A percentile compares a stretch with the other conserved stretches of the same genome.
phyloP scores from a whole-genome alignment of 768 basidiomycete species.

The Tulasnella sp. region DNA sequence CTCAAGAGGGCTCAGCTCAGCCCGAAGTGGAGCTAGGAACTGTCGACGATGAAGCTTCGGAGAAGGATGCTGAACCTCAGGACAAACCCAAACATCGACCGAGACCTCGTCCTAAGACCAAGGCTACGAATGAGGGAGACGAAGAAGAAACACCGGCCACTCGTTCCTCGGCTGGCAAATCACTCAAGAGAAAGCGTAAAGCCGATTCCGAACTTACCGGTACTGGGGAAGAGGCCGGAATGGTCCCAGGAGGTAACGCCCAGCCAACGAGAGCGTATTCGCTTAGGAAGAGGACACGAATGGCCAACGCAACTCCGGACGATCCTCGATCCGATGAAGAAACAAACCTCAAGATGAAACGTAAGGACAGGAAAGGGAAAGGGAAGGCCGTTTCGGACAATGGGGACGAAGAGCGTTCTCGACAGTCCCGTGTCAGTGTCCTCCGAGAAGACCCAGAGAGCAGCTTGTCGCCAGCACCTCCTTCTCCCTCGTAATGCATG shows the following conservation, averaged over 20 bases:
- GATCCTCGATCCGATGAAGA: neutral
- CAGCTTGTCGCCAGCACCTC: neutral
- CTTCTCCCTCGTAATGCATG: neutral
- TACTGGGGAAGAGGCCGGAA: too few relatives aligned
- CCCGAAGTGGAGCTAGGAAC: neutral
- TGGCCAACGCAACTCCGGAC: neutral
- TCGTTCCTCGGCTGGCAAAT: neutral
- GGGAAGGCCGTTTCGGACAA: neutral
- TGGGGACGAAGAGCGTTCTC: neutral
- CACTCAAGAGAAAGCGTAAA: neutral
- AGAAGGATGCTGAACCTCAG: neutral
- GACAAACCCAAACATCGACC: neutral
- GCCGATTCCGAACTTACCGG: neutral
- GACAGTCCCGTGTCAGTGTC: neutral
- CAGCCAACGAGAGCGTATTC: neutral
- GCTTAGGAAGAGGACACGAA: neutral
- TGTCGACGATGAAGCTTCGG: neutral
- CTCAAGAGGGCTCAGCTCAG: neutral
- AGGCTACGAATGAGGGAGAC: neutral
- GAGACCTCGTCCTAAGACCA: neutral
- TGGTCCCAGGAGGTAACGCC: neutral
- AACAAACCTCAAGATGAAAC: neutral
- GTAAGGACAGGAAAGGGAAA: neutral
- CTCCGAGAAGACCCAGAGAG: neutral
- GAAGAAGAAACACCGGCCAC: neutral